Evolutionary conservation across 2,329 filamentous ascomycete species (phyloP).

Genomic region (Arthrobotrys iridis): DNA sequence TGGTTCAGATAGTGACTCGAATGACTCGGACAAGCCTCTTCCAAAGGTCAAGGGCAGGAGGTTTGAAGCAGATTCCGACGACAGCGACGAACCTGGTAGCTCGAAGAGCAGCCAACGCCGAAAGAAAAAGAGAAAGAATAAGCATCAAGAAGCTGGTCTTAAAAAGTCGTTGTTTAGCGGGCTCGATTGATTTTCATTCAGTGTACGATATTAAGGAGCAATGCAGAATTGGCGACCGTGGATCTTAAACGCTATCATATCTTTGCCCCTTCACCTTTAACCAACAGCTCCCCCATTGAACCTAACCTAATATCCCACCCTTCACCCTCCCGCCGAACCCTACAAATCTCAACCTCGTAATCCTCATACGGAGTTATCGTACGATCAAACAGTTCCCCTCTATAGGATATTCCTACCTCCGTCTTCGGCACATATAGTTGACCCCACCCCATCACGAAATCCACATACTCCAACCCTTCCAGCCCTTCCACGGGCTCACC

Average conservation of each 20-base stretch:
- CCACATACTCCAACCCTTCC: neutral
- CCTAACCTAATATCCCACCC: neutral
- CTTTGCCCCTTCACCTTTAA: too few relatives aligned
- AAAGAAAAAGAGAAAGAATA: conserved; percentile 45
- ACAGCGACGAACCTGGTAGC: conserved; percentile 26
- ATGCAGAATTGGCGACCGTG: too few relatives aligned
- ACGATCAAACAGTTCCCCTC: neutral
- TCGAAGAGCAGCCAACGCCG: conserved; percentile 46
- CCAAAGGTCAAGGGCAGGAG: conserved; percentile 32
- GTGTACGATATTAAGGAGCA: neutral
- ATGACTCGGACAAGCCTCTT: conserved; percentile 62
- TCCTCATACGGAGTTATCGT: neutral
- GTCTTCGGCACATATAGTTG: too few relatives aligned
- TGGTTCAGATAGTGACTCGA: conserved; percentile 64
- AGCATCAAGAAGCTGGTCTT: conserved; percentile 14
- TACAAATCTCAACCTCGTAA: neutral
- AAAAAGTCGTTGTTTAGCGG: conserved; percentile 39
- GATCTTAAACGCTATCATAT: too few relatives aligned
- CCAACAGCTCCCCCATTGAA: neutral
- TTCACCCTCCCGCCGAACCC: neutral
- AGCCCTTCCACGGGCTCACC: too few relatives aligned
- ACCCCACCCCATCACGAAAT: conserved; percentile 9
- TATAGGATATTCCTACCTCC: too few relatives aligned
- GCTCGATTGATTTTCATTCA: conserved; percentile 22
- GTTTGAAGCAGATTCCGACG: conserved; percentile 42